These are phyloP conservation scores for Cercospora canescens DNA, from an alignment of 2,329 filamentous ascomycete species.

Conservation along the genomic window DNA sequence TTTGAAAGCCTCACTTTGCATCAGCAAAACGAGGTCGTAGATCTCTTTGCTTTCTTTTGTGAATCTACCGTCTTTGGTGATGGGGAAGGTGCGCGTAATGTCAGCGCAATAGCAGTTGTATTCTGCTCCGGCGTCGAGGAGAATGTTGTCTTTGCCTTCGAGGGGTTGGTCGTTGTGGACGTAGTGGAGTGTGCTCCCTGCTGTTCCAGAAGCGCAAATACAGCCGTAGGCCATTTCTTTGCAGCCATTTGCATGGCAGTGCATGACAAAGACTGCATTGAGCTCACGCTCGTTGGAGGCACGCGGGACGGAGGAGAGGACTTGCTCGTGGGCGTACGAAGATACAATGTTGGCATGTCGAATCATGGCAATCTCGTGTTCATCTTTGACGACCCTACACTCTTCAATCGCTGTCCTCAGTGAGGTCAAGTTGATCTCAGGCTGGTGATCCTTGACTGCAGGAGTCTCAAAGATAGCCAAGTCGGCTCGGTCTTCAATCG, in stretches of 20 bases:
- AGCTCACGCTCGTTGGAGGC: conserved; percentile 80
- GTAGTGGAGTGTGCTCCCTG: conserved; percentile 86
- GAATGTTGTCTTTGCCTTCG: conserved; percentile 70
- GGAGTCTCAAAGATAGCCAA: conserved; percentile 51
- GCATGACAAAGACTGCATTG: conserved; percentile 75
- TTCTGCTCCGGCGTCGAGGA: conserved; percentile 77
- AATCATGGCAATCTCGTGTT: conserved; percentile 81
- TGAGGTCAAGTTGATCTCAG: conserved; percentile 59
- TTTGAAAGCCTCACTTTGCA: conserved; percentile 78
- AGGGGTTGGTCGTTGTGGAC: conserved; percentile 74
- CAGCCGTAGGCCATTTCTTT: conserved; percentile 84
- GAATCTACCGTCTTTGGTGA: conserved; percentile 63
- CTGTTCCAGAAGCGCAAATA: conserved; percentile 78
- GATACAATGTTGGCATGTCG: conserved; percentile 80
- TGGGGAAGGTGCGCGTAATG: conserved; percentile 84
- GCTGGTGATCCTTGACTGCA: conserved; percentile 66
- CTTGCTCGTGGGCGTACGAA: conserved; percentile 72
- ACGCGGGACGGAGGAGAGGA: conserved; percentile 62
- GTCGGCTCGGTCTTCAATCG: conserved; percentile 72
- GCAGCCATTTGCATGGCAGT: conserved; percentile 72
- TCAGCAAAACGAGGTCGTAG: conserved; percentile 68
- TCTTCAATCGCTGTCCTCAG: conserved; percentile 71
- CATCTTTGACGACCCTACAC: conserved; percentile 78
- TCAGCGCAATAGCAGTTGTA: conserved; percentile 54
- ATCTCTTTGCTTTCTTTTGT: conserved; percentile 65